Base-by-base conservation (phyloP, 306 rosid species). In the Trifolium subterraneum region DNA sequence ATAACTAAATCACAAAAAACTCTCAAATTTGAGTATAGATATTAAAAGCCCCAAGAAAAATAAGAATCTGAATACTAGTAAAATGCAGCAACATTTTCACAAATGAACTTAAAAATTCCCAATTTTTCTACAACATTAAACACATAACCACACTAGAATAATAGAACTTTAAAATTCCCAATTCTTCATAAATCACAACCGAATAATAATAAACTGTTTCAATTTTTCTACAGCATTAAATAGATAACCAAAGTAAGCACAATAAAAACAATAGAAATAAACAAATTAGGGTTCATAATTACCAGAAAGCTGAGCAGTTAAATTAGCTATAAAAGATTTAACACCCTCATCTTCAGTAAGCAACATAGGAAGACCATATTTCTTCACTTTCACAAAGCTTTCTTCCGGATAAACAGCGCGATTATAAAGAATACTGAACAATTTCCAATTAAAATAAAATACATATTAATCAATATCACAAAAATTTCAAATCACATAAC, bases 381-480 rank as follows among this genome's bases (percentile, higher is more conserved):
- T 95, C 91, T 95, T 95, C 63, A 95, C 93, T 78, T 89, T 95
- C 41, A 39, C 92, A 83, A 92, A 95, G 59, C 97, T 90, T 68
- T 95, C 99, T 73, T 95, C 99, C 13, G 99, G 98, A 85, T 95
- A 95, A 60, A 94, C 93, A 78, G 90, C 98, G 4, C 98, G 90
- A 62, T 92, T 92, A 73, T 88, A 92, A 29, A 92, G 92, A 78
- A 92, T 92, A 35, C 98, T 92, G 73, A 56, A 31, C 48, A 63
- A 64, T 25, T 69, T 50, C n/a, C 62, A 2, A 3, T 51, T 7
- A 29, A 58, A 59, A 59, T 81, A 39, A 76, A 68, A 0, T 0
- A 13, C 50, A 2, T 79, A 27, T 56, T 44, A 39, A 38, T 18
- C 20, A 66, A 44, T 4, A 20, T 15, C 38, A 73, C 33, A 42